These are phyloP conservation scores for Cryphonectria japonica DNA, from an alignment of 2,329 filamentous ascomycete genomes.

Conservation along the genomic window DNA sequence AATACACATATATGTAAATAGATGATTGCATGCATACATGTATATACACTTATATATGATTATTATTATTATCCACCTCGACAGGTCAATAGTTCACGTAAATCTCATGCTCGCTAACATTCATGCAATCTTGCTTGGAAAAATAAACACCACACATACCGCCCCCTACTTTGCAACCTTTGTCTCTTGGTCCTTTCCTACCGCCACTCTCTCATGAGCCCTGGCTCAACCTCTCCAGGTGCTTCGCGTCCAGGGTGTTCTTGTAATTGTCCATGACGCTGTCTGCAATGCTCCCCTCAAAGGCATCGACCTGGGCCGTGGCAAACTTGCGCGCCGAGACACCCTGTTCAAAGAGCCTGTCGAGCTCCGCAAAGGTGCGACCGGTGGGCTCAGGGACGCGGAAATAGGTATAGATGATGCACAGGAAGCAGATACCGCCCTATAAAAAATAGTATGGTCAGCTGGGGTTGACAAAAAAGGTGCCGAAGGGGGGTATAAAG, in stretches of 20 bases:
- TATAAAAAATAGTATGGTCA: conserved; percentile 33
- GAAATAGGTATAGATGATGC: conserved; percentile 82
- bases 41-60: background rate
- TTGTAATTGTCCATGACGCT: conserved; percentile 55
- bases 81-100: background rate
- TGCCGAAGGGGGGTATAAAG: too few species aligned
- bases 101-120: conserved; percentile 1
- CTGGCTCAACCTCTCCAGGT: conserved; percentile 35
- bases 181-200: too few species aligned
- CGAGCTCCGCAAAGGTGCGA: conserved; percentile 83
- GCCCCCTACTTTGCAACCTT: background rate
- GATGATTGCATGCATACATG: background rate
- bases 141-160: background rate
- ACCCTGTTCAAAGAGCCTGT: conserved; percentile 78
- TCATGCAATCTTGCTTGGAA: background rate
- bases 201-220: background rate
- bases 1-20: background rate
- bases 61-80: background rate
- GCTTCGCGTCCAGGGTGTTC: conserved; percentile 41
- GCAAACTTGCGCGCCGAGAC: conserved; percentile 76
- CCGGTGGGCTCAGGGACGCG: conserved; percentile 79
- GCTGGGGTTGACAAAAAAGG: background rate
- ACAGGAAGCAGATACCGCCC: conserved; percentile 77
- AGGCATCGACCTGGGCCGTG: conserved; percentile 59
- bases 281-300: conserved; percentile 54